Evolutionary conservation across 345 rosid species (phyloP), one percentile per base, ranked within the genome.

Genomic region (Eucalyptus tenuipes): DNA sequence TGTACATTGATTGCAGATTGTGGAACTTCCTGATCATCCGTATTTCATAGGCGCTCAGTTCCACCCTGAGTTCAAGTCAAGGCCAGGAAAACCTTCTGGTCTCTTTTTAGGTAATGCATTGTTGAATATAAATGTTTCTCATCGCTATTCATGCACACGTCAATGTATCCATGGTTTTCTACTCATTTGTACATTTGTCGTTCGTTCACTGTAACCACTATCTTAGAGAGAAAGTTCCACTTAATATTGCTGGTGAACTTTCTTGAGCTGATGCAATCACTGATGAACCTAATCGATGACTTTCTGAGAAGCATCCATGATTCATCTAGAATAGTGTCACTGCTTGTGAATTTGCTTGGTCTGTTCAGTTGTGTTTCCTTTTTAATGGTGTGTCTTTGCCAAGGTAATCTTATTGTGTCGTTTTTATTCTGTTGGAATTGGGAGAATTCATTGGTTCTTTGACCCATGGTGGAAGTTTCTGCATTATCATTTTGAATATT

Each of bases 41-140:
- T 96, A 94, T 89, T 96, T 90, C 89, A 85, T 96, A 22, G 98
- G 98, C 75, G 97, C 92, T 86, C 99, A 97, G 92, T 97, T 97
- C 88, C 99, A 97, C 88, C 99, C 99, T 1, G 99, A 97, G 91
- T 97, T 94, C 88, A 97, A 96, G 91, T 97, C 99, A 87, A 96
- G 99, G 89, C 99, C 99, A 1, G 97, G 96, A 91, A 95, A 96
- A 85, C 98, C 99, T 57, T 97, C 99, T 88, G 94, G 99, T 88
- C 89, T 95, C 87, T 97, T 97, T 90, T 91, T 94, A 94, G 99
- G 99, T 97, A 92, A 86, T 49, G 37, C 40, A 29, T 52, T 87
- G 80, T 66, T 68, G 87, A 52, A 40, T 81, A 55, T 44, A 40
- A 27, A 24, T 66, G 42, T 49, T 48, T 66, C 3, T 22, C 64